Evolutionary conservation across 495 filamentous ascomycete genomes (phyloP), one percentile per base, ranked within the genome.

Genomic region (Penicillium odoratum): DNA sequence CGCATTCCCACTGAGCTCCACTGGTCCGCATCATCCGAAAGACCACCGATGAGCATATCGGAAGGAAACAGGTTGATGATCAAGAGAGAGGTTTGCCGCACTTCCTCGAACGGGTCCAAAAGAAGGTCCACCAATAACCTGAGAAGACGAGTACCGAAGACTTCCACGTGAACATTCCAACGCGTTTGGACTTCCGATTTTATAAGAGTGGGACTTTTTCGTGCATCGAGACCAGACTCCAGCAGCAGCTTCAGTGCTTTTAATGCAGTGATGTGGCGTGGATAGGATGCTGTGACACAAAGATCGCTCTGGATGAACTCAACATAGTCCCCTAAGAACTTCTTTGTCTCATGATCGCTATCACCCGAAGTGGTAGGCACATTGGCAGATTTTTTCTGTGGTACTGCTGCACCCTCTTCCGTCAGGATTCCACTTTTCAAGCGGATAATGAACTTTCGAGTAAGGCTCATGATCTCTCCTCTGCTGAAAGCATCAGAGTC

Each of bases 51-150:
- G 5, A 75, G 50, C 26, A 74, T 52, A 21, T 48, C 59, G 7
- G 40, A 47, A 25, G 74, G 74, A 31, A 76, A 76, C 7, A 77
- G n/a, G 26, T 79, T 80, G 28, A 96, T 58, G 15, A 91, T 72
- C 6, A 74, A 73, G 0, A 84, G 69, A 7, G 94, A 83, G 2
- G 75, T 75, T 40, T 82, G 83, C 57, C 94, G 81, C 10, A 98
- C 88, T 74, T 98, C 94, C 58, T 98, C 94, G 64, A 93, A 98
- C 0, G 93, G 90, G 65, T 98, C 88, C 46, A 94, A 73, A 1
- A 96, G 63, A 9, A 94, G 82, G 68, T 97, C 91, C 5, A 92
- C 64, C 7, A 97, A 73, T 18, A 86, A 62, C 33, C 81, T 65
- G 15, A 80, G 60, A 46, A 84, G 61, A 3, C 60, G 62, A 0